Evolutionary conservation across 495 filamentous ascomycete genomes (phyloP), one percentile per base, ranked within the genome.

Genomic region (Choiromyces venosus): DNA sequence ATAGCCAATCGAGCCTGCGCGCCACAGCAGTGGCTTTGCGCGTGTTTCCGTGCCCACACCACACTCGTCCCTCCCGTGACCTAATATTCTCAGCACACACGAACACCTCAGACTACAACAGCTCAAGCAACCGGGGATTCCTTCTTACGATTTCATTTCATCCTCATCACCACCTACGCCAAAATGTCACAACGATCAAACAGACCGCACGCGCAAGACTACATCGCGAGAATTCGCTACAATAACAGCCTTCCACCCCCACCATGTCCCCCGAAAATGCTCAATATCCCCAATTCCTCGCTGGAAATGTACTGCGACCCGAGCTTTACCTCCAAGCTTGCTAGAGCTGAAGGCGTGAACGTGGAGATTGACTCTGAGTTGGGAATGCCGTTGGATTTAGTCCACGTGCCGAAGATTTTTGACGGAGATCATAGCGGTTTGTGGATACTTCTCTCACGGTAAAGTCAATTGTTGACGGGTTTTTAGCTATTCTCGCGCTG

Each of bases 321-420:
- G 1, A 89, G 87, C 2, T 98, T 96, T 84, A 92, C 93, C 36
- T 94, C 93, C 39, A 90, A 92, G 68, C 83, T 99, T 73, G 92
- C 92, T 1, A 87, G 93, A 75, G 92, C 96, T 74, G 94, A 98
- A 84, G 89, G 93, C n/a, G 84, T 96, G 6, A 97, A 96, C 74
- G 93, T 99, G 69, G 95, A 98, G 82, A 93, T 93, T 33, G 96
- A 99, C 88, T 94, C 93, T 29, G 96, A 98, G 85, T 88, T 97
- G 72, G 95, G 96, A 44, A 97, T 99, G 94, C 93, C 92, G 52
- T 89, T 99, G 82, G 94, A 99, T 82, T 84, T 99, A 65, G 91
- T 97, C 64, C 95, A 96, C 75, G 90, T 98, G 82, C 96, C 96
- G 8, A 91, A 93, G 0, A 88, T 98, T 64, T 97, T 98, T 81